These are phyloP conservation scores for Cercospora nicotianae DNA, from an alignment of 2,329 filamentous ascomycete species.

Conservation along the genomic window DNA sequence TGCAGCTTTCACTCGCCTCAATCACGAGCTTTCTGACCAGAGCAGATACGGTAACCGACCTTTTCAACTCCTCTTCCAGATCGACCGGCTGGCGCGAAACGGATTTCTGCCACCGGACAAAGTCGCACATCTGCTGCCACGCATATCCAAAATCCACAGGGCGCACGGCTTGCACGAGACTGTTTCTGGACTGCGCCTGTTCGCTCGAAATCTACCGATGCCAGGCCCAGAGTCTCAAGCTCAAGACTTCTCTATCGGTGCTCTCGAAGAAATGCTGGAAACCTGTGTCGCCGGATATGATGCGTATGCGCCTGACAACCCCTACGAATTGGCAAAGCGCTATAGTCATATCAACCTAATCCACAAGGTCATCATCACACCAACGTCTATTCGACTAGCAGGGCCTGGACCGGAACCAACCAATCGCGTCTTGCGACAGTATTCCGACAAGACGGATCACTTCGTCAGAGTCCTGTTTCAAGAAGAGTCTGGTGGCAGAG, in stretches of 20 bases:
- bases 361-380: constrained; percentile 43
- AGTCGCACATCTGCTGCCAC: constrained; percentile 50
- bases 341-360: constrained; percentile 39
- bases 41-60: constrained; percentile 41
- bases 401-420: constrained; percentile 61
- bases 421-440: constrained; percentile 71
- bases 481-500: constrained; percentile 68
- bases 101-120: constrained; percentile 60
- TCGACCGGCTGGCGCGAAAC: constrained; percentile 64
- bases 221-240: constrained; percentile 55
- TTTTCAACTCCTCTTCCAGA: constrained; percentile 61
- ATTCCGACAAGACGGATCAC: constrained; percentile 57
- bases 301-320: constrained; percentile 29
- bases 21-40: constrained; percentile 37
- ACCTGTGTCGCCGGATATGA: constrained; percentile 45
- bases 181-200: constrained; percentile 53
- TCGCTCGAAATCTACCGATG: constrained; percentile 54
- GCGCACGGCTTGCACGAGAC: constrained; percentile 30
- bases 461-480: constrained; percentile 72
- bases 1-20: constrained; percentile 35
- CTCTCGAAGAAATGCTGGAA: constrained; percentile 46
- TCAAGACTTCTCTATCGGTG: constrained; percentile 40
- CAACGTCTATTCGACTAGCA: constrained; percentile 44
- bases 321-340: constrained; percentile 37
- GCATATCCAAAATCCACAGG: constrained; percentile 43